These are phyloP conservation scores for Nemania sp. DNA, from an alignment of 2,329 filamentous ascomycete genomes.

Conservation along the genomic window DNA sequence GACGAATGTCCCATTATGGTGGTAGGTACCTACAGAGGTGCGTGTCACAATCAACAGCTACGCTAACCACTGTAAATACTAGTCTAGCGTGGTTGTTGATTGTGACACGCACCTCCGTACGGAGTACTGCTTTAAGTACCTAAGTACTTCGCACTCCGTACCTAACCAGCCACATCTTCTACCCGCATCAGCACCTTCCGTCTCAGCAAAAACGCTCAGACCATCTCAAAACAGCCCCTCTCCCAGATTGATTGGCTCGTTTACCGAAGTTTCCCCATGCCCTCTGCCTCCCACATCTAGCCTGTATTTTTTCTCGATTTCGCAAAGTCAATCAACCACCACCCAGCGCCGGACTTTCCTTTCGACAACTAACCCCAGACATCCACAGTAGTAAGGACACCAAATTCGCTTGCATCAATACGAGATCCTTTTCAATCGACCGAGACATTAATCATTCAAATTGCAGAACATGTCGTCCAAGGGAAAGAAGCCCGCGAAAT, in stretches of 20 bases:
- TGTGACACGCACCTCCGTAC: too few species aligned
- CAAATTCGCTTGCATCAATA: conserved; percentile 1
- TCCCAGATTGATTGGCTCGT: conserved; percentile 37
- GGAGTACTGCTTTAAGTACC: too few species aligned
- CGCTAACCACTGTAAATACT: too few species aligned
- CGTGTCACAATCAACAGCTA: too few species aligned
- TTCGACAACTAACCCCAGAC: conserved; percentile 36
- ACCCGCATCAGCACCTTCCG: too few species aligned
- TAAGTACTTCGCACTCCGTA: too few species aligned
- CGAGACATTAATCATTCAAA: conserved; percentile 19
- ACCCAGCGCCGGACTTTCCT: conserved; percentile 32
- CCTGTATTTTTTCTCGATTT: conserved; percentile 35
- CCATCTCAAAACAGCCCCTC: conserved; percentile 23
- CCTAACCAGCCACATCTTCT: background rate
- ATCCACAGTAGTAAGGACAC: conserved; percentile 33
- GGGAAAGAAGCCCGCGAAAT: conserved; percentile 72
- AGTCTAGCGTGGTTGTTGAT: too few species aligned
- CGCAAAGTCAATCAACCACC: conserved; percentile 34
- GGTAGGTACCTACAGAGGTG: too few species aligned
- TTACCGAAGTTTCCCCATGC: conserved; percentile 37
- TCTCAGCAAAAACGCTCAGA: conserved; percentile 25
- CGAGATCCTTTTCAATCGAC: conserved; percentile 11
- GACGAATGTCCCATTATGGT: too few species aligned
- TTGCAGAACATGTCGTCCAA: conserved; percentile 62
- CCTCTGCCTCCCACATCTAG: conserved; percentile 36